Conservation (phyloP, 2,329 filamentous ascomycete genomes). For the Pseudogymnoascus sp. region DNA sequence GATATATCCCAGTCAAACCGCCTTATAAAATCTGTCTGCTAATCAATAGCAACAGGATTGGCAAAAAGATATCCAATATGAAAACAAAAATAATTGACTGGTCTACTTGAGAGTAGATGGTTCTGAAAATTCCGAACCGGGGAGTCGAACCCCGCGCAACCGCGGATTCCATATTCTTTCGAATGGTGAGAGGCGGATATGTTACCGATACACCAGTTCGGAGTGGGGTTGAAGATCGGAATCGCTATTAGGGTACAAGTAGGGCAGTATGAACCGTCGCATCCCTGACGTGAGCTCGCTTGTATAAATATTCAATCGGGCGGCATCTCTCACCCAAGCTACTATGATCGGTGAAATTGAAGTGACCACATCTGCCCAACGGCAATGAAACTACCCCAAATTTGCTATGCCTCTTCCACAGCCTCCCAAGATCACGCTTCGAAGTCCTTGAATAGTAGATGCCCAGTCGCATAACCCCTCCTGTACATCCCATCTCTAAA, state of each 20-base stretch:
- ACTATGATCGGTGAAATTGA: neutral
- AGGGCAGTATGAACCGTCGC: neutral
- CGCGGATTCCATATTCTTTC: constrained; percentile 1
- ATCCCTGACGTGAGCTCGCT: neutral
- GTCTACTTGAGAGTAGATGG: constrained; percentile 4
- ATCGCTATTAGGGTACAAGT: neutral
- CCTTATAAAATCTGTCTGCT: neutral
- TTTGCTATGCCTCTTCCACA: neutral
- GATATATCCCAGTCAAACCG: neutral
- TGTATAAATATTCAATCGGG: constrained; percentile 4
- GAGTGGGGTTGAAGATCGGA: neutral
- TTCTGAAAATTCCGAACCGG: constrained; percentile 7
- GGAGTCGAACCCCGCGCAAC: constrained; percentile 6
- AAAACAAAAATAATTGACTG: neutral
- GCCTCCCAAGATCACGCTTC: neutral
- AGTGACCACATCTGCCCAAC: neutral
- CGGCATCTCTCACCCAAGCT: neutral
- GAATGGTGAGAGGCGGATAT: constrained; percentile 7
- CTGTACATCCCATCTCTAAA: neutral
- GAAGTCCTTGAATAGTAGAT: neutral
- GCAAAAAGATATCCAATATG: neutral
- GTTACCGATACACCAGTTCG: constrained; percentile 7
- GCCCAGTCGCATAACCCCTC: neutral
- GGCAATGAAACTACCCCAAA: neutral
- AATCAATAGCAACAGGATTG: neutral